Percentiles rank a stretch among this genome's conserved stretches.
These are phyloP conservation scores for Gentiana dahurica DNA, from an alignment of 257 asterid genomes.

Conservation along the genomic window DNA sequence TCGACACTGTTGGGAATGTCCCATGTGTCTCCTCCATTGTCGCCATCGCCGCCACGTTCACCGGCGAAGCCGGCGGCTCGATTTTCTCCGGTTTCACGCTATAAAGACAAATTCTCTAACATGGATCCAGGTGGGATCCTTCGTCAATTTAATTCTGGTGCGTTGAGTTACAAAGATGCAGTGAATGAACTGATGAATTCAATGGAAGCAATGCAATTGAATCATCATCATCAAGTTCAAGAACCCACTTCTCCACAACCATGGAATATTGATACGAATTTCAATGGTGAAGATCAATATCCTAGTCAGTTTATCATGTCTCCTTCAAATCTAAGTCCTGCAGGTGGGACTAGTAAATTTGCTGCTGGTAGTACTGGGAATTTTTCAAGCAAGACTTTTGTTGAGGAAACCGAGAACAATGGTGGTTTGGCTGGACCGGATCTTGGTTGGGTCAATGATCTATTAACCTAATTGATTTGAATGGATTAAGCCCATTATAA, in stretches of 20 bases:
- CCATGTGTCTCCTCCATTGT: slow-evolving; percentile 32
- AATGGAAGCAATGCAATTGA: slow-evolving; percentile 48
- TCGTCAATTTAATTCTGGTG: slow-evolving; percentile 12
- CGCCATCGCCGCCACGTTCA: slow-evolving; percentile 56
- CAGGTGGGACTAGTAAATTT: slow-evolving; percentile 14
- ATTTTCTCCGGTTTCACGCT: slow-evolving; percentile 14
- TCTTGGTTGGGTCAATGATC: slow-evolving; percentile 93
- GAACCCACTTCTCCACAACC: slow-evolving; percentile 7
- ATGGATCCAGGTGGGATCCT: slow-evolving; percentile 14
- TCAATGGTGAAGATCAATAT: slow-evolving; percentile 32
- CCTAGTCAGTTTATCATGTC: slow-evolving; percentile 55
- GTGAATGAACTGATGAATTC: slow-evolving; percentile 55
- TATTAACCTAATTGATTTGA: slow-evolving; percentile 37
- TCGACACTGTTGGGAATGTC: slow-evolving; percentile 52
- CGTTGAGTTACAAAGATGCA: slow-evolving; percentile 35
- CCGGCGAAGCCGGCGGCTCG: slow-evolving; percentile 37
- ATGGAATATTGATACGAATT: slow-evolving; percentile 48
- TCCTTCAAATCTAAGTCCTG: slow-evolving; percentile 42
- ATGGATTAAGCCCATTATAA: background rate
- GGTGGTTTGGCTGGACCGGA: slow-evolving; percentile 61
- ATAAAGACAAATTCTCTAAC: slow-evolving; percentile 11
- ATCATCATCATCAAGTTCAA: background rate
- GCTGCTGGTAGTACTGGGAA: slow-evolving; percentile 14
- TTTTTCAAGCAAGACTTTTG: slow-evolving; percentile 27
- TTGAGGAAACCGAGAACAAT: slow-evolving; percentile 30